phyloP scores from a whole-genome alignment of 1,139 yeast genomes.

The Schizosaccharomyces versatilis region DNA sequence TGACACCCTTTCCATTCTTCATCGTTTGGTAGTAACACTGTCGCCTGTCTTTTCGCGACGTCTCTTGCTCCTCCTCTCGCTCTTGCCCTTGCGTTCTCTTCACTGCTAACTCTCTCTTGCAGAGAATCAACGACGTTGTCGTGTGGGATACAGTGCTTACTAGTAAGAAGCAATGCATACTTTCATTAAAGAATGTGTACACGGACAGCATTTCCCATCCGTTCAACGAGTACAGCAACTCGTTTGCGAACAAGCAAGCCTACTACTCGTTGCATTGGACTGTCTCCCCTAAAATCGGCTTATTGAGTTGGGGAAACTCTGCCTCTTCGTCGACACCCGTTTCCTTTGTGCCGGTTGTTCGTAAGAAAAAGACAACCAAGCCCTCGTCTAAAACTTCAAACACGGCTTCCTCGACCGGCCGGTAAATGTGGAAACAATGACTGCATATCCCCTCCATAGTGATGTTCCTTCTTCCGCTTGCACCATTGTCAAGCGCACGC shows the following conservation, averaged over 20 bases:
- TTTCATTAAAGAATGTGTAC: constrained; percentile 22
- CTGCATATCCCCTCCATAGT: neutral
- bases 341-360: neutral
- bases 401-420: neutral
- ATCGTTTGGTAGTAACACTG: neutral
- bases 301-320: neutral
- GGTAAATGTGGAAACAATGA: neutral
- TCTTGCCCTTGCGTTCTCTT: too few relatives aligned
- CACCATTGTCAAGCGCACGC: neutral
- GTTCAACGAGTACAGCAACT: constrained; percentile 57
- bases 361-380: neutral
- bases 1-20: too few relatives aligned
- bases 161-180: constrained; percentile 32
- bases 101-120: neutral
- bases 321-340: neutral
- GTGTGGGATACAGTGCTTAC: constrained; percentile 78
- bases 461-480: neutral
- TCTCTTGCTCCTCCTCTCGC: too few relatives aligned
- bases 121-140: constrained; percentile 38
- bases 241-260: constrained; percentile 34
- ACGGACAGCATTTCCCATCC: constrained; percentile 52
- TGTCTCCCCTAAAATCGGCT: constrained; percentile 39
- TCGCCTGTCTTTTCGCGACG: neutral
- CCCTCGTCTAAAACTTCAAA: neutral
- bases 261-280: constrained; percentile 65